A percentile compares a stretch with the other conserved stretches of the same genome.
These are phyloP conservation scores for Raphanus hybrid DNA, from an alignment of 441 rosid genomes.

Conservation along the genomic window DNA sequence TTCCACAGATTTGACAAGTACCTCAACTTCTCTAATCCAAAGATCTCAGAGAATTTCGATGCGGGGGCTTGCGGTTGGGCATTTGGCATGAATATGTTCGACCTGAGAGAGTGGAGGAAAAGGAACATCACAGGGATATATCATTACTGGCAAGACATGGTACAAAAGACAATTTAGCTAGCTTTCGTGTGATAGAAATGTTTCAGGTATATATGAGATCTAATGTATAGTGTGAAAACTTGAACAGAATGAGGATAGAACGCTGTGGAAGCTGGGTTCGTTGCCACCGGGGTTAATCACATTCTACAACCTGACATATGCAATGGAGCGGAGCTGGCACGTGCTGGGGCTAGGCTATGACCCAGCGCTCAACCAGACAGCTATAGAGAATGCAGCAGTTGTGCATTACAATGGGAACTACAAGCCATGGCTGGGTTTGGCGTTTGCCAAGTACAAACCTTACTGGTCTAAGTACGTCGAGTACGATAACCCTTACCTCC, in stretches of 20 bases:
- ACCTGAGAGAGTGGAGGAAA: constrained; percentile 90
- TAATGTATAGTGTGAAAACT: constrained; percentile 45
- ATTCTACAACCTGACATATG: constrained; percentile 86
- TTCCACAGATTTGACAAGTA: constrained; percentile 98
- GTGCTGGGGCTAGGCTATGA: constrained; percentile 93
- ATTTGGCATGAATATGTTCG: constrained; percentile 97
- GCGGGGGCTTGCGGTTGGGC: constrained; percentile 90
- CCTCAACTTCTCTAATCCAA: constrained; percentile 93
- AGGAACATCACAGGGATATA: constrained; percentile 86
- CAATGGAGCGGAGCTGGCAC: constrained; percentile 86
- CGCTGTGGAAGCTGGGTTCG: constrained; percentile 96
- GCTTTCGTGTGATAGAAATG: constrained; percentile 4
- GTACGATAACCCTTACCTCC: constrained; percentile 74
- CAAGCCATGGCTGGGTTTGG: constrained; percentile 97
- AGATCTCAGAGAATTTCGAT: constrained; percentile 68
- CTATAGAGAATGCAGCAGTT: constrained; percentile 83
- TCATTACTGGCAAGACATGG: constrained; percentile 96
- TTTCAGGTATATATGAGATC: not conserved
- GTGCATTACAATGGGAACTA: constrained; percentile 94
- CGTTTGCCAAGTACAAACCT: constrained; percentile 73
- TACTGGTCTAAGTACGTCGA: constrained; percentile 85
- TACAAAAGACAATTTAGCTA: constrained; percentile 35
- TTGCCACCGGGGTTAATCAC: constrained; percentile 96
- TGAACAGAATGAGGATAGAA: constrained; percentile 94
- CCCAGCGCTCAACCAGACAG: constrained; percentile 91